phyloP scores from a whole-genome alignment of 495 filamentous ascomycete genomes.

The Annulohypoxylon moriforme region DNA sequence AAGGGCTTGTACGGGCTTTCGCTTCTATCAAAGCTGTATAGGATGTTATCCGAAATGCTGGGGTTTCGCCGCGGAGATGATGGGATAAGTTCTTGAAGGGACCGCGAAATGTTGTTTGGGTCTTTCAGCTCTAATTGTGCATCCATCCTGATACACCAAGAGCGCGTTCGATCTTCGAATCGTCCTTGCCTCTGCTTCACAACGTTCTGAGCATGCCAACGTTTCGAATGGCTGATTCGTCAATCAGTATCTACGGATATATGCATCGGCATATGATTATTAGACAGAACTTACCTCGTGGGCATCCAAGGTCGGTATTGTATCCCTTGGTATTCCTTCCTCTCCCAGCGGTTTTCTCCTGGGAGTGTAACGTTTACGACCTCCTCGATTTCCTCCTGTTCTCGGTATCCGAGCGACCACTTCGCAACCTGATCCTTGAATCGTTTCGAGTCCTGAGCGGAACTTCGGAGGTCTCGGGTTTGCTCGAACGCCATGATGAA shows the following conservation, averaged over 20 bases:
- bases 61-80: constrained; percentile 34
- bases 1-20: constrained; percentile 54
- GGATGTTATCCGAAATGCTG: constrained; percentile 52
- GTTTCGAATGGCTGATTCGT: constrained; percentile 36
- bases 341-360: constrained; percentile 13
- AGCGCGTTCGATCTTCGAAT: constrained; percentile 21
- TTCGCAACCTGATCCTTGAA: constrained; percentile 55
- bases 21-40: constrained; percentile 59
- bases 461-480: constrained; percentile 57
- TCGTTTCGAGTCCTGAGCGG: constrained; percentile 56
- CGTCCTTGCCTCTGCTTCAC: constrained; percentile 48
- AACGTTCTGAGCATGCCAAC: constrained; percentile 49
- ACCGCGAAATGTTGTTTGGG: constrained; percentile 43
- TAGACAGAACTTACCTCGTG: constrained; percentile 39
- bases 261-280: constrained; percentile 20
- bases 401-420: constrained; percentile 54
- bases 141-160: constrained; percentile 46
- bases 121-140: constrained; percentile 50
- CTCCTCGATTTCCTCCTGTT: constrained; percentile 40
- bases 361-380: not conserved
- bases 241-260: constrained; percentile 19
- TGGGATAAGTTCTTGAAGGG: constrained; percentile 46
- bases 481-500: constrained; percentile 50
- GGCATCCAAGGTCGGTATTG: constrained; percentile 47
- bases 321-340: constrained; percentile 44